Conservation (phyloP, 225 moss, liverwort and hornwort species). For the Asterella californica region DNA sequence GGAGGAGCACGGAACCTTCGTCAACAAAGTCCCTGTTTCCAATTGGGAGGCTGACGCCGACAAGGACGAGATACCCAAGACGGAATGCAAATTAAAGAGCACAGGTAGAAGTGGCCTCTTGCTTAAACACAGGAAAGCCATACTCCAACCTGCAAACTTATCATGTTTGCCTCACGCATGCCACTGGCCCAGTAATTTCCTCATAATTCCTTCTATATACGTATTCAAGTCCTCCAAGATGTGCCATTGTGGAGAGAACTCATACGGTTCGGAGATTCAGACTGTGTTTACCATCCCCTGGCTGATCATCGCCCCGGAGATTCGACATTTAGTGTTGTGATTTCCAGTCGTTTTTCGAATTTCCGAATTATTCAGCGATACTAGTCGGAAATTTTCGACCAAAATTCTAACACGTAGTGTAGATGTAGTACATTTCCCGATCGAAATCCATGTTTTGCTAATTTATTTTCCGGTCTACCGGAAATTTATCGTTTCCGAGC, state of each 20-base stretch:
- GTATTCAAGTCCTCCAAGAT: too few relatives aligned
- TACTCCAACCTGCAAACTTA: neutral
- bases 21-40: neutral
- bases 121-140: conserved; percentile 6
- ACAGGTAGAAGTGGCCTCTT: conserved; percentile 1
- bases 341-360: too few relatives aligned
- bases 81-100: neutral
- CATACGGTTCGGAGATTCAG: too few relatives aligned
- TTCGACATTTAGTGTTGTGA: too few relatives aligned
- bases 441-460: too few relatives aligned
- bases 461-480: too few relatives aligned
- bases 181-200: neutral
- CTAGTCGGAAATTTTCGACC: too few relatives aligned
- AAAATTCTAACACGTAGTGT: too few relatives aligned
- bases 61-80: neutral
- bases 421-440: too few relatives aligned
- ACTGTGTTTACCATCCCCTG: neutral
- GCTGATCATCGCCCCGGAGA: neutral
- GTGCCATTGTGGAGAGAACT: neutral
- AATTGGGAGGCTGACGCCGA: neutral
- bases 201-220: neutral
- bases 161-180: neutral
- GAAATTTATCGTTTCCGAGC: too few relatives aligned
- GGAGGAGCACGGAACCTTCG: neutral
- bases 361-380: too few relatives aligned